These are phyloP conservation scores for Wallacemonas sp. DNA, from an alignment of 208 protist species.

Conservation along the genomic window DNA sequence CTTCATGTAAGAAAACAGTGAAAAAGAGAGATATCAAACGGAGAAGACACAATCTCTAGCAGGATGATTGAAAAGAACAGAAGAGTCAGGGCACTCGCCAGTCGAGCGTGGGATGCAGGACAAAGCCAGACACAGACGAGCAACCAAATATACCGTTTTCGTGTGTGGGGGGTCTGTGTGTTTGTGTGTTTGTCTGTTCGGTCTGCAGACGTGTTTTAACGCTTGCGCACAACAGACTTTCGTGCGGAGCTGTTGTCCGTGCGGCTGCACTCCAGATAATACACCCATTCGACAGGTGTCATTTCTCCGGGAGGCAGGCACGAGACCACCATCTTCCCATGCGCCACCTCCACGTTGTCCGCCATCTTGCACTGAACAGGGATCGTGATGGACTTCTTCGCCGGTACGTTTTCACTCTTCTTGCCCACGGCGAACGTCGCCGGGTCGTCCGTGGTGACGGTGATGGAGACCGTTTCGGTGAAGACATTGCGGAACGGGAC, in stretches of 20 bases:
- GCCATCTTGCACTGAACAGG: conserved; percentile 71
- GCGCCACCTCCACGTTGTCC: conserved; percentile 5
- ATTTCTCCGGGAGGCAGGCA: conserved; percentile 42
- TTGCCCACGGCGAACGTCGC: conserved; percentile 77
- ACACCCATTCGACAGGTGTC: conserved; percentile 79
- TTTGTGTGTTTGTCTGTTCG: not conserved
- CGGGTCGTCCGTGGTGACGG: conserved; percentile 76
- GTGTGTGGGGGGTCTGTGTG: not conserved
- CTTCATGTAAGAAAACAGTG: conserved; percentile 9
- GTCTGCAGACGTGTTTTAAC: no score
- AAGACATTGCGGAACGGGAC: conserved; percentile 96
- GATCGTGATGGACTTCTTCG: conserved; percentile 85
- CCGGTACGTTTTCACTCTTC: conserved; percentile 69
- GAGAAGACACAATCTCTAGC: not conserved
- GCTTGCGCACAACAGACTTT: conserved; percentile 7
- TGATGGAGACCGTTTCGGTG: conserved; percentile 73
- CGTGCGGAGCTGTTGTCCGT: conserved; percentile 17
- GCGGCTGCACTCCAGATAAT: conserved; percentile 72
- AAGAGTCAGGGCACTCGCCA: no score
- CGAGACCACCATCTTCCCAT: conserved; percentile 49
- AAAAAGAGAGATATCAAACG: not conserved
- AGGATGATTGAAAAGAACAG: no score
- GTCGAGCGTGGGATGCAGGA: no score
- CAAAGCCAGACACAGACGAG: no score
- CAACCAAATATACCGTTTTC: no score